A percentile compares a stretch with the other conserved stretches of the same genome.
phyloP scores from a whole-genome alignment of 306 rosid genomes.

The Datisca glomerata region DNA sequence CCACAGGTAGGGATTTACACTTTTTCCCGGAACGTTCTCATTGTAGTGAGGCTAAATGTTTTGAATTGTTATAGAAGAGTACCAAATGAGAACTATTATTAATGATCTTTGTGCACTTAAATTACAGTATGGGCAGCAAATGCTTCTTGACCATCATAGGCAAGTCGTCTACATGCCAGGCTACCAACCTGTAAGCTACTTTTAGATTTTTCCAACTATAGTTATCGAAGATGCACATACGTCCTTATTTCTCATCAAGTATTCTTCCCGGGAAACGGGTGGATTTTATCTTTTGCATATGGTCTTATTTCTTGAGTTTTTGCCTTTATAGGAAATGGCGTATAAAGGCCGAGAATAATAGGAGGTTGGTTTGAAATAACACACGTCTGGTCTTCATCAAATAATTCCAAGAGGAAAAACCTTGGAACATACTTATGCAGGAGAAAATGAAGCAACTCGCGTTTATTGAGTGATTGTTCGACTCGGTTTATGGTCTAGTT shows the following conservation, averaged over 20 bases:
- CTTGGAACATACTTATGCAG: no score
- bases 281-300: neutral
- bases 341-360: slow-evolving; percentile 75
- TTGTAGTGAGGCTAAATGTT: no score
- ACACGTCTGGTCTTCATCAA: no score
- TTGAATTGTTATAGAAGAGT: no score
- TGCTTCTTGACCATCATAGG: slow-evolving; percentile 72
- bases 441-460: no score
- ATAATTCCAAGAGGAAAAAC: no score
- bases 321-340: slow-evolving; percentile 55
- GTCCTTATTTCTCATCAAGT: no score
- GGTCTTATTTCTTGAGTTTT: neutral
- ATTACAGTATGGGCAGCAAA: slow-evolving; percentile 75
- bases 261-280: no score
- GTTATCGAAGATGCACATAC: neutral
- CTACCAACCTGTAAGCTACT: slow-evolving; percentile 73
- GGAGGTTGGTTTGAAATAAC: slow-evolving; percentile 19
- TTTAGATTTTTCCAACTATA: neutral
- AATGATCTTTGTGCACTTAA: slow-evolving; percentile 12
- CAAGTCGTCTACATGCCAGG: slow-evolving; percentile 64
- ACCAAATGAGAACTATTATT: no score
- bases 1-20: slow-evolving; percentile 84
- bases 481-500: no score
- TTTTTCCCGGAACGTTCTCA: neutral
- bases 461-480: no score